Percentiles rank a stretch among this genome's conserved stretches.
phyloP scores from a whole-genome alignment of 2,329 filamentous ascomycete genomes.

The Metarhizium robertsii region DNA sequence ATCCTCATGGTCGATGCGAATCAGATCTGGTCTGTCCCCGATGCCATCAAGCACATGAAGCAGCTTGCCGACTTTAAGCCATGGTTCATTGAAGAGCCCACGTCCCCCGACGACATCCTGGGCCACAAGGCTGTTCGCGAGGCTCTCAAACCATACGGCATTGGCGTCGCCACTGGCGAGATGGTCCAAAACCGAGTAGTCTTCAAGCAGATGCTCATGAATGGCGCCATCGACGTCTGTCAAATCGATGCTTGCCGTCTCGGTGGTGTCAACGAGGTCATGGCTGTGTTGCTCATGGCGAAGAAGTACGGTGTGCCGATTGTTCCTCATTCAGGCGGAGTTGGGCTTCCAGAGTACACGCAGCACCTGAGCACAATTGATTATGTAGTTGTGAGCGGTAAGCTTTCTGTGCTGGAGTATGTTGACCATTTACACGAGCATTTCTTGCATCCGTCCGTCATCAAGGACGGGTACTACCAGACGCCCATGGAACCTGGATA shows the following conservation, averaged over 20 bases:
- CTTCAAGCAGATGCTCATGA: conserved; percentile 82
- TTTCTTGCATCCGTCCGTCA: conserved; percentile 71
- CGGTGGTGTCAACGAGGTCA: conserved; percentile 83
- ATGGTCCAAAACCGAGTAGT: conserved; percentile 94
- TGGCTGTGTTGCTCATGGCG: conserved; percentile 82
- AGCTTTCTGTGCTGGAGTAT: conserved; percentile 77
- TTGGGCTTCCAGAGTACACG: conserved; percentile 87
- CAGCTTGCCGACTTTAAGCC: conserved; percentile 74
- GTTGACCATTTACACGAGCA: conserved; percentile 93
- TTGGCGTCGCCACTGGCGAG: conserved; percentile 84
- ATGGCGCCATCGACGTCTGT: conserved; percentile 75
- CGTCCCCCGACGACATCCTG: conserved; percentile 79
- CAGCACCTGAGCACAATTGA: conserved; percentile 90
- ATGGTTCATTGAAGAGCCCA: conserved; percentile 94
- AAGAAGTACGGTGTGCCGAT: conserved; percentile 71
- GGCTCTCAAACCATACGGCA: conserved; percentile 62
- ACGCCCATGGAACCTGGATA: conserved; percentile 79
- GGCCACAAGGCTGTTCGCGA: conserved; percentile 80
- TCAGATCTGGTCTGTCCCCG: conserved; percentile 84
- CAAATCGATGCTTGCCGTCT: conserved; percentile 87
- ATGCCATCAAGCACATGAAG: conserved; percentile 82
- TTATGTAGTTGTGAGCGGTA: conserved; percentile 77
- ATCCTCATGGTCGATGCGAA: conserved; percentile 91
- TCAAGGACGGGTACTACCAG: conserved; percentile 79
- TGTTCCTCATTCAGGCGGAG: conserved; percentile 82